Percentiles rank a stretch among this genome's conserved stretches.
phyloP scores from a whole-genome alignment of 2,329 filamentous ascomycete species.

The Colletotrichum magnum region DNA sequence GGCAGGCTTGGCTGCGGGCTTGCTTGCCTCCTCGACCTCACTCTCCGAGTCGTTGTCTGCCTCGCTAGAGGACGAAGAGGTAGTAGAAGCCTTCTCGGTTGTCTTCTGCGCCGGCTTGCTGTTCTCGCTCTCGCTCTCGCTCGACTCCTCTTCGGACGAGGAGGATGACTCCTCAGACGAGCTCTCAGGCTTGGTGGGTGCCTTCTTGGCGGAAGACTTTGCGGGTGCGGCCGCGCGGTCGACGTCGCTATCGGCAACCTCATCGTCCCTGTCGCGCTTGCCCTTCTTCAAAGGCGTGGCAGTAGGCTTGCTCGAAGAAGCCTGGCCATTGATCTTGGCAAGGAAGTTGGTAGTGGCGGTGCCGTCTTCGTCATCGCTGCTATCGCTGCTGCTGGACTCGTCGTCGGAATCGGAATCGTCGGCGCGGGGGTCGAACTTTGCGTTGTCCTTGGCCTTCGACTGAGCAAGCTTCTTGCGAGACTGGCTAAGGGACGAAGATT shows the following conservation, averaged over 20 bases:
- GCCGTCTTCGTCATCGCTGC: constrained; percentile 27
- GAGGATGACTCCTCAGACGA: constrained; percentile 42
- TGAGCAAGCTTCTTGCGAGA: constrained; percentile 28
- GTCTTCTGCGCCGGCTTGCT: constrained; percentile 42
- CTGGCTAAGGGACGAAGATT: not conserved
- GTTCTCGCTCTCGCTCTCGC: constrained; percentile 48
- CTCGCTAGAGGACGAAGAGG: constrained; percentile 43
- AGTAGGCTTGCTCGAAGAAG: constrained; percentile 26
- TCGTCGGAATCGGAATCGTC: constrained; percentile 41
- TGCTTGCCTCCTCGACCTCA: constrained; percentile 43
- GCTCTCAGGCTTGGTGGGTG: constrained; percentile 41
- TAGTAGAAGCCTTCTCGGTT: constrained; percentile 20
- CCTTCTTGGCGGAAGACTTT: constrained; percentile 42
- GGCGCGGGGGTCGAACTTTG: constrained; percentile 41
- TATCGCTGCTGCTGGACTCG: constrained; percentile 49
- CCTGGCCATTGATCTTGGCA: constrained; percentile 33
- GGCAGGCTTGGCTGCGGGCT: constrained; percentile 43
- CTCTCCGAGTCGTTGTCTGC: constrained; percentile 45
- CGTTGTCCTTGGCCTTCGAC: constrained; percentile 42
- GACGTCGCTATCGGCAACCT: constrained; percentile 60
- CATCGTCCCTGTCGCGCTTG: constrained; percentile 51
- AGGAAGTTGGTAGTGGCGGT: constrained; percentile 12
- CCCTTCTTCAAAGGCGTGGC: constrained; percentile 35
- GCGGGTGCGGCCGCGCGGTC: constrained; percentile 50
- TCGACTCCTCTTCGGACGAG: constrained; percentile 44